These are phyloP conservation scores for Linum trigynum DNA, from an alignment of 345 rosid species.

Conservation along the genomic window DNA sequence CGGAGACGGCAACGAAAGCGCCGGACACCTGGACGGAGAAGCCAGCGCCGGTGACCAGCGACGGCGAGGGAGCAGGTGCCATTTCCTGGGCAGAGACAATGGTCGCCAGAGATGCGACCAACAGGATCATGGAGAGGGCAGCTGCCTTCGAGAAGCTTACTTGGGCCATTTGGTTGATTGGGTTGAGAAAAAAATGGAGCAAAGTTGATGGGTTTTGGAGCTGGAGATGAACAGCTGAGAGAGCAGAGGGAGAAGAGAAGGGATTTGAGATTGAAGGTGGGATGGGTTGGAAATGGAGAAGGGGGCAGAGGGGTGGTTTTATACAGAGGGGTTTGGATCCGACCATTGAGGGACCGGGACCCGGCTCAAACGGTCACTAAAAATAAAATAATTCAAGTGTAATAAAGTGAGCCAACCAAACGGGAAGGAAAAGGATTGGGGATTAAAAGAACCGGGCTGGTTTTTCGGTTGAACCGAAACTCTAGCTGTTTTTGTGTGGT, in stretches of 20 bases:
- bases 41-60: constrained; percentile 18
- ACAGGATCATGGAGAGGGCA: not conserved
- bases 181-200: not conserved
- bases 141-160: not conserved
- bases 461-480: no score
- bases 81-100: constrained; percentile 9
- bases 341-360: no score
- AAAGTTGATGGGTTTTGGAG: not conserved
- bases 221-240: no score
- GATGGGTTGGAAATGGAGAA: not conserved
- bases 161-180: no score
- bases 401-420: no score
- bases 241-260: not conserved
- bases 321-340: no score
- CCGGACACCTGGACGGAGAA: not conserved
- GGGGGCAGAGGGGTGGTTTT: no score
- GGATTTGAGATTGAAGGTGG: not conserved
- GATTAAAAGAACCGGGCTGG: no score
- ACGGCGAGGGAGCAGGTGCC: constrained; percentile 18
- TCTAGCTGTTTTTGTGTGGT: no score
- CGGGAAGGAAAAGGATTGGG: no score
- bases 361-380: no score
- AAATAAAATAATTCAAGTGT: no score
- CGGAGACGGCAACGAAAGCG: constrained; percentile 2
- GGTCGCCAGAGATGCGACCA: not conserved